Conservation (phyloP, 495 filamentous ascomycete species). For the Terfezia claveryi region DNA sequence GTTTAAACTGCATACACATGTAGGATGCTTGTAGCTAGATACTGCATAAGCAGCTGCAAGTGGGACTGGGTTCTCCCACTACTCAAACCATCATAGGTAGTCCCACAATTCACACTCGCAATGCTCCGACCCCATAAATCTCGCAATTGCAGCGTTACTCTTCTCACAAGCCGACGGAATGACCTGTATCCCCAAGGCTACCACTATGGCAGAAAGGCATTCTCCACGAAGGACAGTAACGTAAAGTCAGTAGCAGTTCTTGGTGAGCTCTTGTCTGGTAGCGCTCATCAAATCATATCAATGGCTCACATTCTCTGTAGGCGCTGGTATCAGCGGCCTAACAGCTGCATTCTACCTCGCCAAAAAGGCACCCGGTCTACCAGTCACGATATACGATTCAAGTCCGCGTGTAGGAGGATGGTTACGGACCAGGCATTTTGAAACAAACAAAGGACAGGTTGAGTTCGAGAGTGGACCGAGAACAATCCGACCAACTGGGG, state of each 20-base stretch:
- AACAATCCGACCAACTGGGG: slow-evolving; percentile 38
- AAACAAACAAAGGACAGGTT: slow-evolving; percentile 31
- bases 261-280: background rate
- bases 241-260: background rate
- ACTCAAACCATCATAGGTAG: no score
- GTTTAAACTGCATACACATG: no score
- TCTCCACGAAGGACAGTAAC: background rate
- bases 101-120: no score
- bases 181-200: no score
- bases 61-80: no score
- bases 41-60: no score
- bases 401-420: slow-evolving; percentile 54
- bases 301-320: slow-evolving; percentile 19
- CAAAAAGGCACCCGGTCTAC: slow-evolving; percentile 28
- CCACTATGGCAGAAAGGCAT: no score
- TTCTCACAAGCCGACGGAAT: no score
- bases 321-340: slow-evolving; percentile 81
- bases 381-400: slow-evolving; percentile 63
- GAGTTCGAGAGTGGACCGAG: slow-evolving; percentile 73
- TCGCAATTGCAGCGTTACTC: no score
- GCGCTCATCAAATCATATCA: background rate
- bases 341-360: slow-evolving; percentile 54
- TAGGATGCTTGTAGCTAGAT: no score
- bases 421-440: slow-evolving; percentile 44
- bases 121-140: no score